phyloP scores from a whole-genome alignment of 306 rosid genomes.

The Sophora flavescens region DNA sequence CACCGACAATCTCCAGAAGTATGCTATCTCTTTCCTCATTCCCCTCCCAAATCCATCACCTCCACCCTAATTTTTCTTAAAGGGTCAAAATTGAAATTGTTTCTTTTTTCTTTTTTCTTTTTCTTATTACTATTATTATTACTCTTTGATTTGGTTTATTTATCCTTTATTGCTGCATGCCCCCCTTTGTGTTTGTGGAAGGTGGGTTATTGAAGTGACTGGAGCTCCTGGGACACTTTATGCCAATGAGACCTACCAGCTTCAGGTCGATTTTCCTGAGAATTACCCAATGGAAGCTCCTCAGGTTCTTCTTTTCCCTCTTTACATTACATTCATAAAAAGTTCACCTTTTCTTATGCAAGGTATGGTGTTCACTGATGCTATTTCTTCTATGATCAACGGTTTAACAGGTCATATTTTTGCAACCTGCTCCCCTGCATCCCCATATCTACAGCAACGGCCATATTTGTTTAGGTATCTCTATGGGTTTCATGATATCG shows the following conservation, averaged over 20 bases:
- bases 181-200: constrained; percentile 40
- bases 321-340: not conserved
- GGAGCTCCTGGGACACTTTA: constrained; percentile 99
- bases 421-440: constrained; percentile 97
- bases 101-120: too few species aligned
- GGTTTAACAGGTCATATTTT: constrained; percentile 82
- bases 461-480: constrained; percentile 95
- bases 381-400: constrained; percentile 33
- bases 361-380: constrained; percentile 26
- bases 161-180: constrained; percentile 16
- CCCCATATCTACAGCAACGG: constrained; percentile 99
- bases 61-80: constrained; percentile 4
- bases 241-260: constrained; percentile 90
- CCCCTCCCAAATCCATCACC: not conserved
- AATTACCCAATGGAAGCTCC: constrained; percentile 99
- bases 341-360: not conserved
- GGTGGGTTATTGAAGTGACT: constrained; percentile 99
- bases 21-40: not conserved
- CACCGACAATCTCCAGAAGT: constrained; percentile 98
- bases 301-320: constrained; percentile 60
- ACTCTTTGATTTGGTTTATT: constrained; percentile 1
- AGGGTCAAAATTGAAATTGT: too few species aligned
- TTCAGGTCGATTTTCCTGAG: constrained; percentile 99
- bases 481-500: constrained; percentile 7
- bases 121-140: too few species aligned